Evolutionary conservation across 2,329 filamentous ascomycete genomes (phyloP).

Genomic region (Beauveria scarabaeidicola): DNA sequence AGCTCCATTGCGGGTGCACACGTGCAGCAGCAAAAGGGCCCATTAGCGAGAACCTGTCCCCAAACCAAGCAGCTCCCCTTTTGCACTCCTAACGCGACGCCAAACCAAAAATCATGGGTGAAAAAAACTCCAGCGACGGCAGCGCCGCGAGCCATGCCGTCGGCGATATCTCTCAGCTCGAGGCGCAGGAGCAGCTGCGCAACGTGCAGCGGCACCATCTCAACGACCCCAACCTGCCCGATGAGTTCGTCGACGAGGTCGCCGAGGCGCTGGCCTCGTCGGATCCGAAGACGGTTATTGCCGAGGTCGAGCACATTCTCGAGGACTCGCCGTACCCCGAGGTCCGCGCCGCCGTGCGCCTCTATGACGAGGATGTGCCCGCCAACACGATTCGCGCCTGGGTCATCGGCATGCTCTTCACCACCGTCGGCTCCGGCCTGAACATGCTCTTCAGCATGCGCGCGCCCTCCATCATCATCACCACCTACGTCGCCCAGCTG

Average conservation of each 20-base stretch:
- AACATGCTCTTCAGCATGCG: constrained; percentile 39
- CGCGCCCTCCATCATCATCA: constrained; percentile 37
- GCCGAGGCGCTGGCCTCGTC: constrained; percentile 41
- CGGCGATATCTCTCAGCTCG: constrained; percentile 4
- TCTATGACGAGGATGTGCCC: constrained; percentile 11
- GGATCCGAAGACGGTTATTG: constrained; percentile 54
- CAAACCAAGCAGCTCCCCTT: background rate
- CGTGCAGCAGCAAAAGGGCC: background rate
- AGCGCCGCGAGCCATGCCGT: background rate
- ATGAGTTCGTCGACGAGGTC: constrained; percentile 49
- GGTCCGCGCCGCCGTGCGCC: constrained; percentile 10
- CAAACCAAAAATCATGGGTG: background rate
- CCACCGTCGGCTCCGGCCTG: constrained; percentile 36
- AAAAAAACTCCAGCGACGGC: background rate
- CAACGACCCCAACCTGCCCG: constrained; percentile 39
- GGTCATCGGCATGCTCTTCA: constrained; percentile 36
- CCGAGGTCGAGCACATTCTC: constrained; percentile 65
- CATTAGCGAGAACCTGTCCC: background rate
- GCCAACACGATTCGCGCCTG: constrained; percentile 33
- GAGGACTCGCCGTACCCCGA: constrained; percentile 12
- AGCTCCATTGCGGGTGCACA: background rate
- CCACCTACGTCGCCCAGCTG: constrained; percentile 36
- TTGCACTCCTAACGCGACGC: background rate
- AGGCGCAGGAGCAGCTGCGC: constrained; percentile 15
- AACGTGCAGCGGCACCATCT: constrained; percentile 35